Conservation (phyloP, 768 basidiomycete species). For the Phaffia tasmanica region DNA sequence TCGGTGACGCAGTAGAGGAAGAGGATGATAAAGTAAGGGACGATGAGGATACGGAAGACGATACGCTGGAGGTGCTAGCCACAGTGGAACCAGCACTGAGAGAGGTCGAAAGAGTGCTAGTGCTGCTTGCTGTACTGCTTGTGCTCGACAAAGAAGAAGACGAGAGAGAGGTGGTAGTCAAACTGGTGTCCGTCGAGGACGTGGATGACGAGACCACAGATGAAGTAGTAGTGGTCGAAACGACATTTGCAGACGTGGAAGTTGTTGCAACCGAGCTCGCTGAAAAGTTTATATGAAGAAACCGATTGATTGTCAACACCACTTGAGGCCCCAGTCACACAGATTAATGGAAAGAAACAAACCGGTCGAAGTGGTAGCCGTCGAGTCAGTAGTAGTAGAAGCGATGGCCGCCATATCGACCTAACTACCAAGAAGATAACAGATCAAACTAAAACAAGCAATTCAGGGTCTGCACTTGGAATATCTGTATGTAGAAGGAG, state of each 20-base stretch:
- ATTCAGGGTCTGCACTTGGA: too few species aligned
- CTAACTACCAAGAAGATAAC: too few species aligned
- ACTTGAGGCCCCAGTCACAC: too few species aligned
- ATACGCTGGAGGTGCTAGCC: neutral
- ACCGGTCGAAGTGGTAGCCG: too few species aligned
- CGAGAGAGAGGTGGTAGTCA: conserved; percentile 3
- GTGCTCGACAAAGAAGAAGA: neutral
- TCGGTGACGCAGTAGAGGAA: neutral
- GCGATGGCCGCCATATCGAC: too few species aligned
- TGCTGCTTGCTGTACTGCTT: neutral
- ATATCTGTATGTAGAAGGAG: too few species aligned
- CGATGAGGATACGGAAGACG: neutral
- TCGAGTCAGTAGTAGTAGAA: too few species aligned
- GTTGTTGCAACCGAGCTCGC: neutral
- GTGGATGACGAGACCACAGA: neutral
- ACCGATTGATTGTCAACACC: too few species aligned
- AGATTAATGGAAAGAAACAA: too few species aligned
- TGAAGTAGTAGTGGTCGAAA: conserved; percentile 1
- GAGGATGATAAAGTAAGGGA: neutral
- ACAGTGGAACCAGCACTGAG: neutral
- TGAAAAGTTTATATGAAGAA: too few species aligned
- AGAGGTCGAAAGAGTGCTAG: neutral
- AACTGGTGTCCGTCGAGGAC: neutral
- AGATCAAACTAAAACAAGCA: too few species aligned
- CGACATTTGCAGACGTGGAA: neutral